Conservation (phyloP, 306 rosid species). For the Pyrus communis region DNA sequence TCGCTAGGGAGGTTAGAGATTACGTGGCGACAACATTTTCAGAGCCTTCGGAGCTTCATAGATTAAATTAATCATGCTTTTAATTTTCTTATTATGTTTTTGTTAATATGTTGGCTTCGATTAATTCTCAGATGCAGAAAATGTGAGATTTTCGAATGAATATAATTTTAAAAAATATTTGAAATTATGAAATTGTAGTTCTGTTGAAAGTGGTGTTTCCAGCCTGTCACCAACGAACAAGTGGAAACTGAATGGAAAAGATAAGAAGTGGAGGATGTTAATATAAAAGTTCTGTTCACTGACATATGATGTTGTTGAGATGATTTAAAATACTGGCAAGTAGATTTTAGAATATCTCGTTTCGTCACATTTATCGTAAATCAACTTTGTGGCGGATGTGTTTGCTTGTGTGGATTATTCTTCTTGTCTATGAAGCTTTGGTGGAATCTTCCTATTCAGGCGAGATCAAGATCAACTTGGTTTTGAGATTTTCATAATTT, state of each 20-base stretch:
- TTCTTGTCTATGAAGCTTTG: no score
- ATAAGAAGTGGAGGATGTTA: background rate
- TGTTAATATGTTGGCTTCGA: background rate
- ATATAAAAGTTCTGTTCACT: background rate
- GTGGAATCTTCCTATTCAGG: no score
- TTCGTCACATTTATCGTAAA: no score
- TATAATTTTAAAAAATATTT: background rate
- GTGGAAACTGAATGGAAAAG: background rate
- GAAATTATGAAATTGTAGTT: background rate
- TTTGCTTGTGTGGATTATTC: no score
- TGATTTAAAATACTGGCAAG: no score
- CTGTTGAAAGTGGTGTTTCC: background rate
- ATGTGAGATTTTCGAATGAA: background rate
- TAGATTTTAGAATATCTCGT: no score
- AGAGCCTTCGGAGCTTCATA: conserved; percentile 42
- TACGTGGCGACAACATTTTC: conserved; percentile 60
- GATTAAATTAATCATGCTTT: background rate
- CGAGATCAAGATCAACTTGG: no score
- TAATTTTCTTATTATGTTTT: background rate
- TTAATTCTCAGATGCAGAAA: background rate
- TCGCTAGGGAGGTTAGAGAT: conserved; percentile 83
- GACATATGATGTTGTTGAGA: no score
- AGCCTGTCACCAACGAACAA: conserved; percentile 16
- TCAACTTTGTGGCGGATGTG: no score
- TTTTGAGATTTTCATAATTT: no score